Conservation (phyloP, 805 yeast species). For the Candida caryicola region DNA sequence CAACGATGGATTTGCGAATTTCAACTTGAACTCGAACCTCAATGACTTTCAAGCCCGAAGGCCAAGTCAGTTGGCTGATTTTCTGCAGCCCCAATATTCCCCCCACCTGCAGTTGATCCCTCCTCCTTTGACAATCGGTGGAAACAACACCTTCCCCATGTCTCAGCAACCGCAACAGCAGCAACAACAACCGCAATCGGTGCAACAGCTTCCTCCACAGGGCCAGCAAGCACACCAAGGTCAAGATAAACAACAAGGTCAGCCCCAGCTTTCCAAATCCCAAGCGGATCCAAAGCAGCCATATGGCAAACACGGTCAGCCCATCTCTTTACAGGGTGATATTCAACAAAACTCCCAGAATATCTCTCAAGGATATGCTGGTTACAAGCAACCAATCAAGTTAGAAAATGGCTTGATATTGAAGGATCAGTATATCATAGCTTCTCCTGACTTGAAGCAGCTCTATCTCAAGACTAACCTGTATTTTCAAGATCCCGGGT, state of each 20-base stretch:
- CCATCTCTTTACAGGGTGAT: conserved; percentile 6
- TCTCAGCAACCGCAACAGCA: conserved; percentile 8
- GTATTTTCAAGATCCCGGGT: conserved; percentile 47
- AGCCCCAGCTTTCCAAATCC: neutral
- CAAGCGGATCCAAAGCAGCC: conserved; percentile 1
- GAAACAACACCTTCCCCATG: conserved; percentile 5
- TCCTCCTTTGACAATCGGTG: conserved; percentile 6
- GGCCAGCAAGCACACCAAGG: conserved; percentile 9
- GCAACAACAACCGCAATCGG: conserved; percentile 8
- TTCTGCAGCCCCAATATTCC: conserved; percentile 12
- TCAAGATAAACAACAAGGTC: conserved; percentile 12
- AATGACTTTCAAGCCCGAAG: conserved; percentile 41
- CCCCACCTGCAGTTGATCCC: conserved; percentile 8
- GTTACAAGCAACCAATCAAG: conserved; percentile 23
- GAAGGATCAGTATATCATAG: conserved; percentile 53
- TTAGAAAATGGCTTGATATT: conserved; percentile 64
- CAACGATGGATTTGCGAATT: conserved; percentile 27
- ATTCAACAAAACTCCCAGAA: conserved; percentile 12
- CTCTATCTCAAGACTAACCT: conserved; percentile 47
- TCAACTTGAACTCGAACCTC: conserved; percentile 32
- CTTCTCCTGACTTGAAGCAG: conserved; percentile 54
- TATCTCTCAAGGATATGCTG: neutral
- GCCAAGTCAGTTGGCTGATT: conserved; percentile 41
- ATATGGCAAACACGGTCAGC: conserved; percentile 3
- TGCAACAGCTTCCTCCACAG: conserved; percentile 4